phyloP scores from a whole-genome alignment of 345 rosid genomes.

The Excoecaria cochinchinensis region DNA sequence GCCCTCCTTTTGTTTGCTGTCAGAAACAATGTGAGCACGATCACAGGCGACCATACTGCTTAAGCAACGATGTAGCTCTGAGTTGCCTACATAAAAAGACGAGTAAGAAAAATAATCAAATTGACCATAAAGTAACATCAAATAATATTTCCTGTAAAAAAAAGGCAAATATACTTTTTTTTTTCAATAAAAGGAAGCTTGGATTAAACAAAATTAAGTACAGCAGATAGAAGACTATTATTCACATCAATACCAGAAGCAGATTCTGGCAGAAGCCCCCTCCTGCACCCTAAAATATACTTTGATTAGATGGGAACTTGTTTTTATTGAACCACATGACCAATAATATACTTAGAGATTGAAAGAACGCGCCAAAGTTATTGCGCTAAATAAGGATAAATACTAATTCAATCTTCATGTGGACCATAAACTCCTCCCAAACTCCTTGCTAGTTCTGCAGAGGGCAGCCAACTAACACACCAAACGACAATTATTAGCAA shows the following conservation, averaged over 20 bases:
- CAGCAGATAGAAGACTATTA: too few relatives aligned
- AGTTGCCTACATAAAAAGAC: constrained; percentile 5
- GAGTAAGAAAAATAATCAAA: neutral
- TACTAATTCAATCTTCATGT: neutral
- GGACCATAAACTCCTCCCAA: neutral
- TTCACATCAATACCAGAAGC: too few relatives aligned
- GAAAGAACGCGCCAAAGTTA: neutral
- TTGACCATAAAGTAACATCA: neutral
- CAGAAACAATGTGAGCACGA: neutral
- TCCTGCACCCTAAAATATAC: neutral
- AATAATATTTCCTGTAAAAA: neutral
- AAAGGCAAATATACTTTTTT: neutral
- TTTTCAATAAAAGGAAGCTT: too few relatives aligned
- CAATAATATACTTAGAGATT: neutral
- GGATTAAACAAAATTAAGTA: too few relatives aligned
- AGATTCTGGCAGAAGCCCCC: too few relatives aligned
- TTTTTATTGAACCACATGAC: neutral
- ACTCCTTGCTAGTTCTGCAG: neutral
- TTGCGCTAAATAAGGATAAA: neutral
- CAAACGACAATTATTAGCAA: neutral
- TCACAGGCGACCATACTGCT: neutral
- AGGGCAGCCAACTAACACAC: neutral
- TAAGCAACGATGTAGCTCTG: neutral
- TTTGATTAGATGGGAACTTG: neutral
- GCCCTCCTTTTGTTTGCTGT: neutral